A percentile compares a stretch with the other conserved stretches of the same genome.
phyloP scores from a whole-genome alignment of 225 moss, liverwort and hornwort species.

The Bryoerythrophyllum caledonicum region DNA sequence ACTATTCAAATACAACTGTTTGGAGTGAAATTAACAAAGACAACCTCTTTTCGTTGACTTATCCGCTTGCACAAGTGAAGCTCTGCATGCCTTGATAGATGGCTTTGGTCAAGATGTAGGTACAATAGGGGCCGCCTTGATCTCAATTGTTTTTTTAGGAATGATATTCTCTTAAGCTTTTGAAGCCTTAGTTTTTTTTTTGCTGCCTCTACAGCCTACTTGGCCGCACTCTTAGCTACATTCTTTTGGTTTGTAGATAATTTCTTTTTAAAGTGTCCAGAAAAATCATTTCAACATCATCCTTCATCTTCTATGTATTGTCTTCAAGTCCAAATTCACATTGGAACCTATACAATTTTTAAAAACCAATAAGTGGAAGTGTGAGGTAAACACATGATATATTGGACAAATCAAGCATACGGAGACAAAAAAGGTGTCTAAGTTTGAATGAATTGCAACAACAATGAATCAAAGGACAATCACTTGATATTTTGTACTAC shows the following conservation, averaged over 20 bases:
- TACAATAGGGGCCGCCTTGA: background rate
- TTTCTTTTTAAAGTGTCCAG: background rate
- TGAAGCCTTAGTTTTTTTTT: background rate
- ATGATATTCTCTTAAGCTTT: background rate
- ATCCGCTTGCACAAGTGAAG: background rate
- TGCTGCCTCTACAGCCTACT: background rate
- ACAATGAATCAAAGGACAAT: background rate
- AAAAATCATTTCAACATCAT: background rate
- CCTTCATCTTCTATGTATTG: background rate
- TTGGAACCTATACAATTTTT: background rate
- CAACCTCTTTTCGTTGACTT: background rate
- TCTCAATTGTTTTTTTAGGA: background rate
- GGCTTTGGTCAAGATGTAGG: background rate
- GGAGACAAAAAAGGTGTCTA: background rate
- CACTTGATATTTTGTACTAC: background rate
- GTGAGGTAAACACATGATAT: background rate
- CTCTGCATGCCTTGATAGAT: background rate
- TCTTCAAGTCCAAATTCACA: background rate
- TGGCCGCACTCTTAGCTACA: background rate
- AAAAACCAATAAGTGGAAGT: background rate
- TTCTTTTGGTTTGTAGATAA: background rate
- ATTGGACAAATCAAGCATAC: background rate
- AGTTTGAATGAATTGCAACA: background rate
- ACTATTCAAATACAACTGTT: background rate
- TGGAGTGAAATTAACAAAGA: background rate